phyloP scores from a whole-genome alignment of 345 rosid species.

The Dimocarpus longan region DNA sequence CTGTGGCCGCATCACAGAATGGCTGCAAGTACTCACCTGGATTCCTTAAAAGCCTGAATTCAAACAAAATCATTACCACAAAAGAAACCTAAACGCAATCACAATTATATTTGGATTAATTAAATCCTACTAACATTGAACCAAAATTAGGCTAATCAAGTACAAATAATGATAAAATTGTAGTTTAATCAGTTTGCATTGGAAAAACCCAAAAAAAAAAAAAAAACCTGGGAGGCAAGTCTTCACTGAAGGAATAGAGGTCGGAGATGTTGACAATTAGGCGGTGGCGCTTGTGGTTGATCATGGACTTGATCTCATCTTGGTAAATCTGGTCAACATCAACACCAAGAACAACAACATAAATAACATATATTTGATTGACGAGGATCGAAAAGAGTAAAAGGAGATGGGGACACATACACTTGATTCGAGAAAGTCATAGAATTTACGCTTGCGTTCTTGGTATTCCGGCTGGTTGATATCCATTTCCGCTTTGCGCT shows the following conservation, averaged over 20 bases:
- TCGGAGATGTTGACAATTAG: constrained; percentile 91
- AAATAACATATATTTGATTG: not conserved
- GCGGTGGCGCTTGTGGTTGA: constrained; percentile 86
- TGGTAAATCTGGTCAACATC: constrained; percentile 52
- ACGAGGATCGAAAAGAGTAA: not conserved
- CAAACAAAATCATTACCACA: not conserved
- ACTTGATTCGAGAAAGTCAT: constrained; percentile 71
- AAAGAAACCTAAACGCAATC: not conserved
- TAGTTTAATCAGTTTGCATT: not conserved
- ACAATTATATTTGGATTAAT: no score
- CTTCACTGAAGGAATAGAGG: constrained; percentile 64
- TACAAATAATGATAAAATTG: not conserved
- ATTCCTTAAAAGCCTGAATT: constrained; percentile 66
- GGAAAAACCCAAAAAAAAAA: not conserved
- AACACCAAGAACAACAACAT: not conserved
- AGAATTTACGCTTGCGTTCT: constrained; percentile 80
- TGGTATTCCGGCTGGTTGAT: constrained; percentile 60
- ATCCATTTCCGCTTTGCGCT: constrained; percentile 46
- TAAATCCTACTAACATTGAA: not conserved
- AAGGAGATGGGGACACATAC: constrained; percentile 31
- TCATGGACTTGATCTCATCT: constrained; percentile 83
- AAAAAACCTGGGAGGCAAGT: constrained; percentile 65
- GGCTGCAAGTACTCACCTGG: constrained; percentile 92
- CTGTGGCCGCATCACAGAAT: constrained; percentile 91
- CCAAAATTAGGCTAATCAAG: not conserved